Base-by-base conservation (phyloP, 495 filamentous ascomycete genomes). In the Parmelia sp. region DNA sequence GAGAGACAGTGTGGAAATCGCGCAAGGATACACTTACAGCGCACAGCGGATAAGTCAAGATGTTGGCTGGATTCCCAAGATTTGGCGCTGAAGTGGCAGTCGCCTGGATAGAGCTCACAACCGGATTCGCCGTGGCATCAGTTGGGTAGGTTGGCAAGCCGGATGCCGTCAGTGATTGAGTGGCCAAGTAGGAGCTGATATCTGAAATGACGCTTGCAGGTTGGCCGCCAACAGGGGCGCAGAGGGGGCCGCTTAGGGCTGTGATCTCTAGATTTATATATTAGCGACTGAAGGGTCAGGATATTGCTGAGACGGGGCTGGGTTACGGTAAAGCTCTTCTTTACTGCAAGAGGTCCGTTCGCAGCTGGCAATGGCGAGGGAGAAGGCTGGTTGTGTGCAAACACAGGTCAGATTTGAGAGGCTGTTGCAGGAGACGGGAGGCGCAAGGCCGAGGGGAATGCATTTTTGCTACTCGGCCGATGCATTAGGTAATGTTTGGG, bases 381-480 rank as follows among this genome's bases (percentile, higher is more conserved):
- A 25, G 31, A 55, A 58, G 14, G 25, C 35, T 7, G 56, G 44
- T 12, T 51, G 44, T n/a, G 55, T 7, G 60, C 65, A 67, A 42
- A 67, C 21, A 27, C 65, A 67, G 27, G 53, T 61, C 0, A 49
- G 0, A 35, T 67, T 64, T 14, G 61, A 67, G 23, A 67, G 56
- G 7, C 61, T 67, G 17, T 40, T 51, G 61, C 65, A 64, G 36
- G 19, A 27, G 4, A 56, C 27, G 21, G 64, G 58, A 5, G 57
- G 19, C 4, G 27, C 14, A 27, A 58, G 25, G 33, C 51, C 44
- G 31, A 27, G 51, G 21, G 51, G 39, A 15, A 35, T 37, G 40
- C 56, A 57, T 33, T 53, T 59, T 58, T 45, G 61, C 51, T 63
- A 23, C 1, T 44, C 37, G 31, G 5, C 21, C 4, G n/a, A 35